phyloP scores from a whole-genome alignment of 805 yeast genomes.

The Zygoascus flipseniorum region DNA sequence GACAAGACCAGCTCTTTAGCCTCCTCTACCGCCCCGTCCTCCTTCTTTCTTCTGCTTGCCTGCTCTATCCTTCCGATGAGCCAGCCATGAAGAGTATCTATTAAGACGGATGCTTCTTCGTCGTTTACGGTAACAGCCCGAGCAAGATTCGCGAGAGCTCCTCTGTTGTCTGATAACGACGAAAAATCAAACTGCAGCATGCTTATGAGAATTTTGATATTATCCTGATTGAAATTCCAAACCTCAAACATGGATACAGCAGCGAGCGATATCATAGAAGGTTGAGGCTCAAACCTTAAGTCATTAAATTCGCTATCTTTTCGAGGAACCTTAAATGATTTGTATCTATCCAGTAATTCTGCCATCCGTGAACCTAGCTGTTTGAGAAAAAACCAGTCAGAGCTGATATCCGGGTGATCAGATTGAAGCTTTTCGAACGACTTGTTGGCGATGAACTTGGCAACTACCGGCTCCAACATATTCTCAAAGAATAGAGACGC shows the following conservation, averaged over 20 bases:
- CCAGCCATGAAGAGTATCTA: slow-evolving; percentile 23
- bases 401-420: slow-evolving; percentile 5
- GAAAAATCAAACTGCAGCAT: slow-evolving; percentile 35
- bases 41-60: not conserved
- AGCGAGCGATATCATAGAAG: not conserved
- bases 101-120: slow-evolving; percentile 1
- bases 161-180: slow-evolving; percentile 2
- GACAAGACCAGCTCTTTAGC: slow-evolving; percentile 10
- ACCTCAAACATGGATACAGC: not conserved
- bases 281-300: not conserved
- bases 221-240: not conserved
- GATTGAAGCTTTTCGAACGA: slow-evolving; percentile 6
- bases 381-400: slow-evolving; percentile 14
- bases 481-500: slow-evolving; percentile 41
- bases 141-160: not conserved
- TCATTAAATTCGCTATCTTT: not conserved
- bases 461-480: not conserved
- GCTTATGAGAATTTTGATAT: slow-evolving; percentile 9
- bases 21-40: slow-evolving; percentile 8
- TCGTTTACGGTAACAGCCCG: not conserved
- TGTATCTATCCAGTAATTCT: not conserved
- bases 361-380: slow-evolving; percentile 9
- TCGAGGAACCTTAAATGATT: not conserved
- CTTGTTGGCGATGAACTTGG: not conserved
- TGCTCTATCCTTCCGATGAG: slow-evolving; percentile 5